Base-by-base conservation (phyloP, 163 green algal species). In the Scenedesmus sp. region DNA sequence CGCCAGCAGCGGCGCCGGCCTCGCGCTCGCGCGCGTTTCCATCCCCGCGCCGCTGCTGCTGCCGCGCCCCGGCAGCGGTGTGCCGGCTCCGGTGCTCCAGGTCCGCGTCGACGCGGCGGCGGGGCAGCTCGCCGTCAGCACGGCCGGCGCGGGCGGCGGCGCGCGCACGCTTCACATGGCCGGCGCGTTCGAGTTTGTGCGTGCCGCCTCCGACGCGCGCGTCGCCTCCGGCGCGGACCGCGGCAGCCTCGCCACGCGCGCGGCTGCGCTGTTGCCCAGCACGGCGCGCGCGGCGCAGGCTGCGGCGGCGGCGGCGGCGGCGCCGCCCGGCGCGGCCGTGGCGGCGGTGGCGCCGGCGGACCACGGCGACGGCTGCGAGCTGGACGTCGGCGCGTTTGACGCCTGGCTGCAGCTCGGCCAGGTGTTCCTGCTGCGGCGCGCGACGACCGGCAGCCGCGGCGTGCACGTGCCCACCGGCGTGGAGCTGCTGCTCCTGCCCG, bases 21-120 rank as follows among this genome's bases (percentile, higher is more conserved):
- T 50, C 13, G 44, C 54, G 39, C 39, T 70, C 10, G 29, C 26
- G 6, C 17, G 29, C 57, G 20, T 84, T 2, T 54, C 69, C 57
- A 93, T 93, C 31, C 85, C 86, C 29, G 80, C 86, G 11, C 89
- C 89, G 0, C 79, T 93, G 14, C 56, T 92, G 51, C 83, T 93
- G 69, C 87, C 85, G 60, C 24, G 2, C 3, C 39, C 47, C 33
- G 26, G 29, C 66, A 75, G 28, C 24, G 17, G 11, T 45, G 18
- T 15, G 17, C 50, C 54, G 57, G 26, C 62, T 7, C 70, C 70
- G 18, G 24, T 56, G 44, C 57, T 78, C 4, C 7, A 34, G 20
- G 57, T 67, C 11, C 29, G 11, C n/a, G 24, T 78, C 1, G 36
- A 51, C 56, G 31, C 44, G 2, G 34, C 36, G 24, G 39, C 39